These are phyloP conservation scores for Hyphopichia burtonii DNA, from an alignment of 1,139 yeast species.

Conservation along the genomic window DNA sequence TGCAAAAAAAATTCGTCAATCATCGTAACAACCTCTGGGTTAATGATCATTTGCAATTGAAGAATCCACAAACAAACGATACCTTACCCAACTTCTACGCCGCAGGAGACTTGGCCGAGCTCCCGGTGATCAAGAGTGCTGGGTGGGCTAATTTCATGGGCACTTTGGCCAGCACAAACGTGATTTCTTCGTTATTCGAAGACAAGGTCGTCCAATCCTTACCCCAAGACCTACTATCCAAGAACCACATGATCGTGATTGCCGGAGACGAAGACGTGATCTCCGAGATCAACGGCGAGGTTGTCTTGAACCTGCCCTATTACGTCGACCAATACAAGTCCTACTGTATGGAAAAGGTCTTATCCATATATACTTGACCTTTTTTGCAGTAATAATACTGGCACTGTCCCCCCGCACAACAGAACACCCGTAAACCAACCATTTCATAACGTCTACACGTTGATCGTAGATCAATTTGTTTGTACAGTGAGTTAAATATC, in stretches of 20 bases:
- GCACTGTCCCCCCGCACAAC: no score
- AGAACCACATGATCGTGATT: slow-evolving; percentile 44
- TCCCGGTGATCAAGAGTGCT: slow-evolving; percentile 44
- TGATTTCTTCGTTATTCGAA: slow-evolving; percentile 26
- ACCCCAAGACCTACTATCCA: slow-evolving; percentile 34
- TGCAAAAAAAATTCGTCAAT: slow-evolving; percentile 23
- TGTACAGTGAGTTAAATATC: no score
- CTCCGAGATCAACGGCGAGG: slow-evolving; percentile 37
- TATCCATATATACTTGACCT: slow-evolving; percentile 5
- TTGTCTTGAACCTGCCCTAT: slow-evolving; percentile 33
- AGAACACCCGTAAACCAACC: no score
- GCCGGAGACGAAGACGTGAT: slow-evolving; percentile 43
- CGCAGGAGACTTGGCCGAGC: slow-evolving; percentile 42
- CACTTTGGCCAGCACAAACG: slow-evolving; percentile 39
- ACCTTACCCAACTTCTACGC: slow-evolving; percentile 29
- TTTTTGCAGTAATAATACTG: neutral
- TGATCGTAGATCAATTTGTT: no score
- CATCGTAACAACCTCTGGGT: slow-evolving; percentile 27
- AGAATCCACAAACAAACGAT: slow-evolving; percentile 12
- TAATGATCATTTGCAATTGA: slow-evolving; percentile 39
- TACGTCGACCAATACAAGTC: slow-evolving; percentile 42
- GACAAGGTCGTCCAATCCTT: slow-evolving; percentile 32
- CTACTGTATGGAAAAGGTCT: slow-evolving; percentile 16
- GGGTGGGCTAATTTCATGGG: slow-evolving; percentile 52
- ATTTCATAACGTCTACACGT: no score